A percentile compares a stretch with the other conserved stretches of the same genome.
Evolutionary conservation across 805 yeast genomes (phyloP).

Genomic region (Metschnikowia dekortorum): DNA sequence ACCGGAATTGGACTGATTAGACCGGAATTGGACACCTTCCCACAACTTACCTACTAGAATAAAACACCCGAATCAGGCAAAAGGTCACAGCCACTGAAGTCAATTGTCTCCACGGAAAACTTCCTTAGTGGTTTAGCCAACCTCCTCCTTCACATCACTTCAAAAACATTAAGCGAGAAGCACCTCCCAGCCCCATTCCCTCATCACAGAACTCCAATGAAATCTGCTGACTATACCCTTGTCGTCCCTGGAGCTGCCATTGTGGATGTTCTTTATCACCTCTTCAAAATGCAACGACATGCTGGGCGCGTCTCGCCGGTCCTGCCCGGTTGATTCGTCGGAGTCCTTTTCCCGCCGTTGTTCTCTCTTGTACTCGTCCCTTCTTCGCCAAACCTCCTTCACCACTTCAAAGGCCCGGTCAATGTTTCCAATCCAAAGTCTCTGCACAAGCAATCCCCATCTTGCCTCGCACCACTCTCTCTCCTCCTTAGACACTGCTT

Average conservation of each 20-base stretch:
- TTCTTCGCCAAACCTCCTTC: constrained; percentile 66
- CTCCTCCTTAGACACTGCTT: constrained; percentile 54
- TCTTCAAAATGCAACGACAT: constrained; percentile 34
- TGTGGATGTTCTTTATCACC: constrained; percentile 37
- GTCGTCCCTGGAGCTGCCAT: constrained; percentile 28
- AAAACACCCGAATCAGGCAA: no score
- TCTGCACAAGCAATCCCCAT: constrained; percentile 50
- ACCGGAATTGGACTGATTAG: no score
- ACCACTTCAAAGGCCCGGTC: constrained; percentile 65
- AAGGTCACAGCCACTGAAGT: background rate
- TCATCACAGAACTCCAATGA: constrained; percentile 69
- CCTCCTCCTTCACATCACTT: background rate
- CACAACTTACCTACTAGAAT: no score
- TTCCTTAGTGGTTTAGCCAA: no score
- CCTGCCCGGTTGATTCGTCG: constrained; percentile 6
- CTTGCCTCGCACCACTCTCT: constrained; percentile 56
- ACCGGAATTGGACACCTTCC: no score
- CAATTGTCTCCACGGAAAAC: no score
- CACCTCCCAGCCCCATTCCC: constrained; percentile 76
- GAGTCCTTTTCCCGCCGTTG: constrained; percentile 17
- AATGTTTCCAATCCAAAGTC: constrained; percentile 63
- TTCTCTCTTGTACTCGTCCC: constrained; percentile 39
- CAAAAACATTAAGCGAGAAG: constrained; percentile 28
- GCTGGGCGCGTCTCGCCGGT: constrained; percentile 7
- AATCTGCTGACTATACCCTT: constrained; percentile 44